Conservation (phyloP, 352 stramenopile genomes). For the Pythium sukuiense region DNA sequence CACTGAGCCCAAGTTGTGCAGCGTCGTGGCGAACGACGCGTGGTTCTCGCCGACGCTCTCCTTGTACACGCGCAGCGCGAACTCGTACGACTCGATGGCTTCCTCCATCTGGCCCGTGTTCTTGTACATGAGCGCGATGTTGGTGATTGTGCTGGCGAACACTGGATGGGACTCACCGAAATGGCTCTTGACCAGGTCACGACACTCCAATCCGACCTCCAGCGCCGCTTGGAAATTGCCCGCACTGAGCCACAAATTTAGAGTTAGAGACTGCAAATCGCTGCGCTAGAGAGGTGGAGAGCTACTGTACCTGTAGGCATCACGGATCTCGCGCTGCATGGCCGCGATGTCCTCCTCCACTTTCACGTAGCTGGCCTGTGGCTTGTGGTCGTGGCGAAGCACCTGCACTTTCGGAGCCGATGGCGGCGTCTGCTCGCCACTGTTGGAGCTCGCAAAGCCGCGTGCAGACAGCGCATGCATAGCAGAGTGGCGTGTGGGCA, state of each 20-base stretch:
- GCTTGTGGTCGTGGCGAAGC: slow-evolving; percentile 64
- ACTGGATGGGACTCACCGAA: slow-evolving; percentile 80
- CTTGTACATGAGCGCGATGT: slow-evolving; percentile 90
- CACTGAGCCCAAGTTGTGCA: slow-evolving; percentile 81
- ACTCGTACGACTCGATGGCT: slow-evolving; percentile 80
- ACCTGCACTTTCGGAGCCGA: slow-evolving; percentile 48
- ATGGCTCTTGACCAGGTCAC: slow-evolving; percentile 68
- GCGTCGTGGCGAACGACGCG: slow-evolving; percentile 80
- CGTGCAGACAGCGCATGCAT: background rate
- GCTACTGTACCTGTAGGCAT: slow-evolving; percentile 69
- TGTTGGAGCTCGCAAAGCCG: slow-evolving; percentile 19
- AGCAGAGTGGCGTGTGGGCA: too few relatives aligned
- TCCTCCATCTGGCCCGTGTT: slow-evolving; percentile 75
- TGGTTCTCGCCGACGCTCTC: slow-evolving; percentile 76
- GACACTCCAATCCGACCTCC: slow-evolving; percentile 64
- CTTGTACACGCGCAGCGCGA: slow-evolving; percentile 80
- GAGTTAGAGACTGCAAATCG: background rate
- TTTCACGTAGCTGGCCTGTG: slow-evolving; percentile 55
- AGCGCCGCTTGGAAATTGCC: slow-evolving; percentile 67
- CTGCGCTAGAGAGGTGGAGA: background rate
- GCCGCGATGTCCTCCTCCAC: slow-evolving; percentile 77
- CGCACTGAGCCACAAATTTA: slow-evolving; percentile 29
- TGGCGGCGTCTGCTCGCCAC: slow-evolving; percentile 17
- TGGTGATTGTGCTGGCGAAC: slow-evolving; percentile 83
- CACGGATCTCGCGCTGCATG: slow-evolving; percentile 82